phyloP scores from a whole-genome alignment of 805 yeast species.

The Metschnikowia borealis region DNA sequence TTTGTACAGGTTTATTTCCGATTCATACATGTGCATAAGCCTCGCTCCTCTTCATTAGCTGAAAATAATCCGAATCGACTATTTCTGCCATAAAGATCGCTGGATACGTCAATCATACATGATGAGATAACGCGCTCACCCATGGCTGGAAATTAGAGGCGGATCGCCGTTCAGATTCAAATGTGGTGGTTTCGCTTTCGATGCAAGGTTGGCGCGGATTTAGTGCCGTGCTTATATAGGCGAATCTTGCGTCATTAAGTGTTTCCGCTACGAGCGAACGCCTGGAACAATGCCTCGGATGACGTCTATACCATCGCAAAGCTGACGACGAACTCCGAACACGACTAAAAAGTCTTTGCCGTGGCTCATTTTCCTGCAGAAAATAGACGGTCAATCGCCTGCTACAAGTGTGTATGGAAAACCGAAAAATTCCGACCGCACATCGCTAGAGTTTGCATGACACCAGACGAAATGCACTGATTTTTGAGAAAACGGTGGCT shows the following conservation, averaged over 20 bases:
- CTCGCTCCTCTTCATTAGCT: background rate
- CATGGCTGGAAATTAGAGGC: background rate
- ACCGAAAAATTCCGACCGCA: background rate
- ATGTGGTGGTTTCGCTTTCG: background rate
- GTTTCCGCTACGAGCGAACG: background rate
- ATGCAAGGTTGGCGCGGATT: slow-evolving; percentile 1
- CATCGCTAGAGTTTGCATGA: background rate
- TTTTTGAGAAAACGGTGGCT: background rate
- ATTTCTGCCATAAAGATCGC: background rate
- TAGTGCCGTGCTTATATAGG: background rate
- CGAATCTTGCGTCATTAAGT: background rate
- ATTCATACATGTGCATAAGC: background rate
- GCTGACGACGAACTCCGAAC: background rate
- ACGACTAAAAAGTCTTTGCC: background rate
- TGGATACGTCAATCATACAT: background rate
- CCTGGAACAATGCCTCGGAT: background rate
- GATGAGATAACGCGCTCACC: background rate
- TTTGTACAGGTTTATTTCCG: background rate
- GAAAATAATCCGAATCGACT: background rate
- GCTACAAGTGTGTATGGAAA: background rate
- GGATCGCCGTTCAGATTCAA: background rate
- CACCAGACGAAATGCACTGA: background rate
- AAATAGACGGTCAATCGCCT: background rate
- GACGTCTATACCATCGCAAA: background rate
- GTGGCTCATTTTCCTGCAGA: background rate